Percentiles rank a stretch among this genome's conserved stretches.
These are phyloP conservation scores for Trichoderma sp. DNA, from an alignment of 2,329 filamentous ascomycete genomes.

Conservation along the genomic window DNA sequence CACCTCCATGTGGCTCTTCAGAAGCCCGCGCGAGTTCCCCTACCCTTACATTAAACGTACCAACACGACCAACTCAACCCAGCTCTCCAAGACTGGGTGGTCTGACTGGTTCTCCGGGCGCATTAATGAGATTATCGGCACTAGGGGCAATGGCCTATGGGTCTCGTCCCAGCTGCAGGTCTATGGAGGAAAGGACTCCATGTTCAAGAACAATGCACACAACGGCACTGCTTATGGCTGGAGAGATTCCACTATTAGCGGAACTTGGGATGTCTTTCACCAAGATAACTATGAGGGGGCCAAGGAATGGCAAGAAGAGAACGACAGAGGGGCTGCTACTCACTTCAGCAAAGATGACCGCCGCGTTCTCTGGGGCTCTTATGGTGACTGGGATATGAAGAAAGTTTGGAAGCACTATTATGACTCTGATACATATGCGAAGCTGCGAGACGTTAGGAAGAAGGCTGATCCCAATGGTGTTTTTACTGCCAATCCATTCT, in stretches of 20 bases:
- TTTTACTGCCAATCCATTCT: not conserved
- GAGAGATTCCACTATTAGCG: not conserved
- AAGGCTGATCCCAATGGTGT: not conserved
- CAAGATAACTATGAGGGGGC: not conserved
- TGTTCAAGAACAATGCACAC: not conserved
- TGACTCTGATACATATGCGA: not conserved
- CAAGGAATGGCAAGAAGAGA: conserved; percentile 1
- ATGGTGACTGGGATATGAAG: not conserved
- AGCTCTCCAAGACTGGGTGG: not conserved
- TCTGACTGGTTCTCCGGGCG: conserved; percentile 6
- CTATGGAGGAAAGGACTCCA: not conserved
- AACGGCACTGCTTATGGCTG: conserved; percentile 1
- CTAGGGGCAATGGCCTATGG: not conserved
- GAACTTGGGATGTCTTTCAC: not conserved
- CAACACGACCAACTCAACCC: not conserved
- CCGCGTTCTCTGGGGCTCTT: not conserved
- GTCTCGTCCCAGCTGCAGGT: conserved; percentile 4
- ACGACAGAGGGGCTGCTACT: not conserved
- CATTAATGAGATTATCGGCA: not conserved
- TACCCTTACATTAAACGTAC: not conserved
- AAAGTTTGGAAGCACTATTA: not conserved
- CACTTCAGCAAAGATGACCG: conserved; percentile 4
- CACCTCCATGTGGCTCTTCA: conserved; percentile 6
- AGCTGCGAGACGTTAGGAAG: not conserved
- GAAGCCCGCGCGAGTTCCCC: not conserved